Percentiles rank a stretch among this genome's conserved stretches.
Conservation (phyloP, 2,329 filamentous ascomycete species). For the Colletotrichum chlorophyti region DNA sequence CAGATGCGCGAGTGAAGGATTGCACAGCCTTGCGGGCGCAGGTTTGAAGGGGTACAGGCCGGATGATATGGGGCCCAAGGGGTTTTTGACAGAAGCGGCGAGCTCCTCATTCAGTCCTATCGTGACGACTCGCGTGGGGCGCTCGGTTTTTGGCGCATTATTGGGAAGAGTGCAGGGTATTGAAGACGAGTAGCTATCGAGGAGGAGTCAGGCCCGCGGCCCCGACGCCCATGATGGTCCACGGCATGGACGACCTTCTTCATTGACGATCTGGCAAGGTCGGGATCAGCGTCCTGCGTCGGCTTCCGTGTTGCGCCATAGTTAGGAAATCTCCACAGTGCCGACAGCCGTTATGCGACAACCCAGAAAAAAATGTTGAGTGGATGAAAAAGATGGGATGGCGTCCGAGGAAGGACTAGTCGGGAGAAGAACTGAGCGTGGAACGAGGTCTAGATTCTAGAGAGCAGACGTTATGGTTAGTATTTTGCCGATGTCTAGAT, state of each 20-base stretch:
- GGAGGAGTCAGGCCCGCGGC: no score
- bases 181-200: no score
- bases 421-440: no score
- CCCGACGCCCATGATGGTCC: no score
- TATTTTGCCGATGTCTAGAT: no score
- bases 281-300: neutral
- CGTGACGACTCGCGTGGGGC: constrained; percentile 1
- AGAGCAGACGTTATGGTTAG: no score
- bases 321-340: neutral
- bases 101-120: neutral
- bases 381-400: no score
- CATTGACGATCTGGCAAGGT: neutral
- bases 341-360: neutral
- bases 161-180: no score
- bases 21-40: constrained; percentile 23
- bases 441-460: no score
- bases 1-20: constrained; percentile 3
- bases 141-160: no score
- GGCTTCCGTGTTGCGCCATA: neutral
- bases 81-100: neutral
- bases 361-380: no score
- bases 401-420: neutral
- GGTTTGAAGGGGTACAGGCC: constrained; percentile 24
- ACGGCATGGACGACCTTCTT: neutral
- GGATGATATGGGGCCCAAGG: no score